Evolutionary conservation across 2,329 filamentous ascomycete species (phyloP).

Genomic region (Metarhizium guizhouense): DNA sequence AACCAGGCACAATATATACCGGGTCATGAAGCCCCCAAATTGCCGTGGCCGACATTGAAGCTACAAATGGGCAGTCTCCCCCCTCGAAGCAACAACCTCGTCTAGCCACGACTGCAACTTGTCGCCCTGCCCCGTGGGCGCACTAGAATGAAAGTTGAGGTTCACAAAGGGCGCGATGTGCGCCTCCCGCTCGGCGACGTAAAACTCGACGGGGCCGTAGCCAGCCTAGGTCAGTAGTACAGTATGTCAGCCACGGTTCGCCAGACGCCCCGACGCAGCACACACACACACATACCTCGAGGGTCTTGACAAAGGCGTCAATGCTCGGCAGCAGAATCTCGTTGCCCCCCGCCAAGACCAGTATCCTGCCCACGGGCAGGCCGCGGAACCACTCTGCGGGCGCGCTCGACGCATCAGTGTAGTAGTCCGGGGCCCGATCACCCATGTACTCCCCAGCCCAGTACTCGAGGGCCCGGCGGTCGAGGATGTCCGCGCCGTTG

Average conservation of each 20-base stretch:
- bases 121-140: constrained; percentile 12
- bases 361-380: constrained; percentile 8
- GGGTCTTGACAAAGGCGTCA: constrained; percentile 7
- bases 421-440: constrained; percentile 8
- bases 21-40: no score
- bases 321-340: constrained; percentile 11
- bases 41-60: background rate
- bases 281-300: constrained; percentile 8
- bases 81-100: background rate
- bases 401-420: constrained; percentile 11
- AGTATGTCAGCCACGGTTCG: no score
- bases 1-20: no score
- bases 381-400: constrained; percentile 11
- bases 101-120: constrained; percentile 12
- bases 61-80: background rate
- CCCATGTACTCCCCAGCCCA: constrained; percentile 9
- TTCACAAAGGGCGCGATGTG: constrained; percentile 13
- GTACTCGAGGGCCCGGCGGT: background rate
- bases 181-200: constrained; percentile 10
- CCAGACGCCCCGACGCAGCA: no score
- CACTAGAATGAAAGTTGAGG: constrained; percentile 6
- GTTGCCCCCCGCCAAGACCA: constrained; percentile 10
- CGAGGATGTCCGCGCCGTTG: constrained; percentile 8
- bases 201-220: constrained; percentile 9
- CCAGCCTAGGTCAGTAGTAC: background rate